Evolutionary conservation across 768 basidiomycete species (phyloP), one percentile per base, ranked within the genome.

Genomic region (Phlegmacium glaucopus): DNA sequence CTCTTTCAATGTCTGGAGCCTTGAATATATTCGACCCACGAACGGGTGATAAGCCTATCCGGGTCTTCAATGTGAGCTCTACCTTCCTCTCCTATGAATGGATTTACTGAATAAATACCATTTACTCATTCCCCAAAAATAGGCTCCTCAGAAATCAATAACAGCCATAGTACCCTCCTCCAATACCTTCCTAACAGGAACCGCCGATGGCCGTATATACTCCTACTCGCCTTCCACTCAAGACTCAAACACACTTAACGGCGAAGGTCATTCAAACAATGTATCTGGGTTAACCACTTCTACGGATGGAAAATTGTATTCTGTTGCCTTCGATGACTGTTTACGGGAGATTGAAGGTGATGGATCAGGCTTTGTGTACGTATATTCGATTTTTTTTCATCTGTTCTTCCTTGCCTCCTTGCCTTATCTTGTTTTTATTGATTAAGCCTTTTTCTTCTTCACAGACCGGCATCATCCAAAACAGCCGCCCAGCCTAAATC

Each of bases 141-240:
- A 94, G 84, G 92, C 84, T 5, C 83, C 92, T 12, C 87, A 92
- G 63, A 91, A 83, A 61, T 69, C 87, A 2, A 77, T 97, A 53
- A 95, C 87, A 0, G 75, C 87, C 0, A 73, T 79, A 13, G 62
- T 78, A 1, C 61, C 76, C 0, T 57, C 63, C 6, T 61, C 74
- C 1, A 63, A 61, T n/a, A 91, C 90, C 0, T 90, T 95, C 72
- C 71, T 93, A 47, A 78, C 83, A 0, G 93, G 93, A 13, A 83
- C 85, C 0, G 83, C 85, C 4, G 89, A 92, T 51, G 92, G 93
- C 1, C 83, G 89, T 11, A 68, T 83, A 1, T 72, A 85, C 39
- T 74, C 83, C 2, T 90, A 86, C 61, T 76, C 82, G 12, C 68
- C 75, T 1, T 56, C 71, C 0, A 63, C 68, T 3, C 74, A 73